Evolutionary conservation across 805 yeast genomes (phyloP), one percentile per base, ranked within the genome.

Genomic region (Candida insectorum): DNA sequence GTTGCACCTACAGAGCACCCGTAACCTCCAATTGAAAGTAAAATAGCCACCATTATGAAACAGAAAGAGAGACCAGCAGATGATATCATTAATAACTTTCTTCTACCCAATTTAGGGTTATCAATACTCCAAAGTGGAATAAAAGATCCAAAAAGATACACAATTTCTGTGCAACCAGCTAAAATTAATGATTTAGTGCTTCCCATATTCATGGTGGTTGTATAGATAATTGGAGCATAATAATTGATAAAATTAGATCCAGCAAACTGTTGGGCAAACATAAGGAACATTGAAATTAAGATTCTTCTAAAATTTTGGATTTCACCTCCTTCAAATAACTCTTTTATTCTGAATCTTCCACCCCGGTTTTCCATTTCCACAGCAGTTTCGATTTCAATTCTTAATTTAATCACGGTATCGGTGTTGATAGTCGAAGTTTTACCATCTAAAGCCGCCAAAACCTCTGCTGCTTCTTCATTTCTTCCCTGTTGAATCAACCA

Each of bases 1-100:
- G 83, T 84, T 11, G 85, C 84, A 48, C 79, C 85, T 46, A 71
- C 69, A 12, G 31, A 16, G 20, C 29, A 33, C 24, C 28, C 28
- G 6, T 27, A 21, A 24, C 58, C 75, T 2, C 62, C 69, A 21
- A 21, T 33, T n/a, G 44, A 21, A 15, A 37, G 36, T 43, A 76
- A 65, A 16, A 66, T 77, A 40, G 70, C 69, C 14, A 79, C 62
- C 34, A 74, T 45, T 3, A 62, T 64, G 74, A 74, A 70, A 7
- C 64, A 40, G 5, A 61, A 33, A 4, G 69, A 54, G 45, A 64
- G 69, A 8, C 73, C 74, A 13, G 49, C 39, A n/a, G 62, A 55
- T 19, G 65, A 65, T 39, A 52, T 48, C 27, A 62, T 43, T 31
- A 63, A 69, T 36, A 66, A 48, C 7, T 47, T 49, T 31, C 64